These are phyloP conservation scores for Zymoseptoria crescenta DNA, from an alignment of 2,329 filamentous ascomycete species.

Conservation along the genomic window DNA sequence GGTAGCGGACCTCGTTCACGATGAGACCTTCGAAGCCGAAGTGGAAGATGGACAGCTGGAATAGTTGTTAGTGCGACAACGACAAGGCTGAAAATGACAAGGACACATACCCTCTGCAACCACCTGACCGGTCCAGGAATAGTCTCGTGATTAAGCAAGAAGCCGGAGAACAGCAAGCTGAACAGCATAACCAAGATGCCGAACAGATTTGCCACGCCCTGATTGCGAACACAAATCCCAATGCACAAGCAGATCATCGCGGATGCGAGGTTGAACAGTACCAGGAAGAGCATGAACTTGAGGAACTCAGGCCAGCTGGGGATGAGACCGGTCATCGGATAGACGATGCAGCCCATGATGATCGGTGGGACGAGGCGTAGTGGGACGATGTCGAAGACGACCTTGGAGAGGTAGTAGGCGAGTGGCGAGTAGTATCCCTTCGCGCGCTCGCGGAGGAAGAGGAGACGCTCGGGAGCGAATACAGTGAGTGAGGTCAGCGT, in stretches of 20 bases:
- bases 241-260: conserved; percentile 93
- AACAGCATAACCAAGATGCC: conserved; percentile 97
- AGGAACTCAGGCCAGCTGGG: conserved; percentile 76
- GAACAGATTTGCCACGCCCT: conserved; percentile 83
- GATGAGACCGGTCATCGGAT: conserved; percentile 93
- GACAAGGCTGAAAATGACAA: background rate
- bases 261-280: conserved; percentile 92
- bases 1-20: conserved; percentile 88
- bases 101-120: conserved; percentile 64
- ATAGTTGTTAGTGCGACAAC: conserved; percentile 21
- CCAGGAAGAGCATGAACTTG: conserved; percentile 82
- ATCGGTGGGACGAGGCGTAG: conserved; percentile 90
- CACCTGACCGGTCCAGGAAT: conserved; percentile 79
- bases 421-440: conserved; percentile 94
- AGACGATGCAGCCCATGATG: conserved; percentile 90
- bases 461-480: conserved; percentile 79
- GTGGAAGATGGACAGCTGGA: conserved; percentile 85
- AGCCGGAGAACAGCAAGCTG: conserved; percentile 85
- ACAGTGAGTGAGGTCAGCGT: conserved; percentile 89
- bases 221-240: conserved; percentile 88
- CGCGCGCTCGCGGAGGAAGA: conserved; percentile 88
- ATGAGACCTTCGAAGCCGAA: conserved; percentile 95
- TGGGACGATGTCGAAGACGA: conserved; percentile 96
- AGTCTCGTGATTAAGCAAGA: conserved; percentile 88
- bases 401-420: conserved; percentile 90